A percentile compares a stretch with the other conserved stretches of the same genome.
Evolutionary conservation across 257 asterid species (phyloP).

Genomic region (Leptodermis oblonga): DNA sequence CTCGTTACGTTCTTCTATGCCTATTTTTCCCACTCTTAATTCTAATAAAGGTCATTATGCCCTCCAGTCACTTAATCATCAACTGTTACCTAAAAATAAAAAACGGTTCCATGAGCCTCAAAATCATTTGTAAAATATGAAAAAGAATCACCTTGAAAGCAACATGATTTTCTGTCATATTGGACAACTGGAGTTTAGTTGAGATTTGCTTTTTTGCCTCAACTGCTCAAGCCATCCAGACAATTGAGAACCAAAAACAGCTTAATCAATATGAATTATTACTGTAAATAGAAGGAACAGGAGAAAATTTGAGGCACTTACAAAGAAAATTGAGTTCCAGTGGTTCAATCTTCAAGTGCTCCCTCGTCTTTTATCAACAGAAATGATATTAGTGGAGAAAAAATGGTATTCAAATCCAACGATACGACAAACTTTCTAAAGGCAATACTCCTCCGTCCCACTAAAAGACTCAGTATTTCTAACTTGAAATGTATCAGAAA

Average conservation of each 20-base stretch:
- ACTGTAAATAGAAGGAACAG: background rate
- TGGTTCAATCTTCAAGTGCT: background rate
- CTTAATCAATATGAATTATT: too few species aligned
- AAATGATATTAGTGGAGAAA: background rate
- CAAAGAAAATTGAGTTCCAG: conserved; percentile 7
- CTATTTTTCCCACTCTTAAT: too few species aligned
- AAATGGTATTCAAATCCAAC: background rate
- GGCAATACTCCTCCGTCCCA: too few species aligned
- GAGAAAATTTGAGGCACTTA: background rate
- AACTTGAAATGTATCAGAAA: background rate
- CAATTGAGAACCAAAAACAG: background rate
- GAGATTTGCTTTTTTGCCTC: conserved; percentile 7
- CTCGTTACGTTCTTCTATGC: too few species aligned
- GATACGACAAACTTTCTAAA: too few species aligned
- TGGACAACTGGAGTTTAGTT: conserved; percentile 2
- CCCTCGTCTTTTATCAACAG: background rate
- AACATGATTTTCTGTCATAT: conserved; percentile 1
- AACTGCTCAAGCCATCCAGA: background rate
- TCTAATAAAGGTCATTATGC: too few species aligned
- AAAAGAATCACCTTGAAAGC: conserved; percentile 11
- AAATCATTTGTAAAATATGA: background rate
- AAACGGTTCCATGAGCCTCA: too few species aligned
- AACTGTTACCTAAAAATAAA: too few species aligned
- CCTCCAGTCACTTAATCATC: too few species aligned
- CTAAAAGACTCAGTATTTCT: too few species aligned